Evolutionary conservation across 441 rosid species (phyloP).

Genomic region (Jatropha podagrica): DNA sequence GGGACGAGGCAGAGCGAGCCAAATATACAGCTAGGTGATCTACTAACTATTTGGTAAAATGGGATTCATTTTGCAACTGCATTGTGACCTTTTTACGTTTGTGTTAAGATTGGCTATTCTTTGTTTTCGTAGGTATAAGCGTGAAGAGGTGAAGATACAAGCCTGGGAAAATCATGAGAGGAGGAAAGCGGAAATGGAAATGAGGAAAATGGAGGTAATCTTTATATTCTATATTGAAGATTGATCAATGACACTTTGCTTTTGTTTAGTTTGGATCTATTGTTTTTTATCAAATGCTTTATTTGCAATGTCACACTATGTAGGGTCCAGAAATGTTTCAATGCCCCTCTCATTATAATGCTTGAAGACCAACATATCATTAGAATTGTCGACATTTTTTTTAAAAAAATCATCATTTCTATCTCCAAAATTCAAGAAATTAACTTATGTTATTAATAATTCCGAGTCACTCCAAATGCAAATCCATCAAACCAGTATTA

Average conservation of each 20-base stretch:
- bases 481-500: background rate
- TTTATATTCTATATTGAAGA: constrained; percentile 16
- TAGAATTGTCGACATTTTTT: background rate
- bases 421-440: constrained; percentile 1
- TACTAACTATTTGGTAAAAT: background rate
- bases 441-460: background rate
- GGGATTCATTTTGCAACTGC: background rate
- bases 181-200: constrained; percentile 83
- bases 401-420: background rate
- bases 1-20: constrained; percentile 95
- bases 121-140: constrained; percentile 55
- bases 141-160: constrained; percentile 84
- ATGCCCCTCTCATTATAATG: background rate
- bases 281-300: constrained; percentile 9
- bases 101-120: background rate
- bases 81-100: background rate
- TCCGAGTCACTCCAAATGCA: background rate
- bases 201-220: constrained; percentile 83
- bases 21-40: constrained; percentile 84
- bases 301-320: background rate
- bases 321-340: constrained; percentile 15
- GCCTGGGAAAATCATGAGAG: constrained; percentile 90
- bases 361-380: constrained; percentile 7
- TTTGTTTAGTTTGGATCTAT: background rate
- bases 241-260: background rate